phyloP scores from a whole-genome alignment of 2,329 filamentous ascomycete species.

The Calonectria crousiana region DNA sequence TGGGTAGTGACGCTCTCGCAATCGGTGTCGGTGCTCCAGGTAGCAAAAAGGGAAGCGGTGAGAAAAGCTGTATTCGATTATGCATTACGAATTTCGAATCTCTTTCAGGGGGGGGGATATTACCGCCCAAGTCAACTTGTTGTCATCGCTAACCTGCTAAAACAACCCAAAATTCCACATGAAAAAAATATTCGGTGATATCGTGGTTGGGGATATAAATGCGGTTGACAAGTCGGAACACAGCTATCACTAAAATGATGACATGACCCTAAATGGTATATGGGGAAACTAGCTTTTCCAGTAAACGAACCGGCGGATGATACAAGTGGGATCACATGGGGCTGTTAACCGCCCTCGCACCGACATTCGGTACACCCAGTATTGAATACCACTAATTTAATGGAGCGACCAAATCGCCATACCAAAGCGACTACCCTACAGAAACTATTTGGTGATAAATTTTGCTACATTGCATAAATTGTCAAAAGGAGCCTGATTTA shows the following conservation, averaged over 20 bases:
- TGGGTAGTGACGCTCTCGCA: constrained; percentile 21
- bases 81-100: constrained; percentile 27
- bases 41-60: neutral
- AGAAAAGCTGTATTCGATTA: neutral
- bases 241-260: neutral
- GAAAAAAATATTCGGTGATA: neutral
- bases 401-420: neutral
- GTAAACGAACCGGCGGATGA: neutral
- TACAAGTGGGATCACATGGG: neutral
- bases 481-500: neutral
- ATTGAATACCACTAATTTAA: neutral
- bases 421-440: neutral
- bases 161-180: neutral
- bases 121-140: constrained; percentile 10
- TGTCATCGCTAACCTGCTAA: constrained; percentile 16
- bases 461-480: neutral
- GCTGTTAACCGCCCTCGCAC: neutral
- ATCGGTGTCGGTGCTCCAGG: constrained; percentile 1
- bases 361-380: neutral
- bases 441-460: neutral
- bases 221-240: constrained; percentile 11
- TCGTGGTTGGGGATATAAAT: constrained; percentile 29
- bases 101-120: neutral
- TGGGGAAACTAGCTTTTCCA: neutral
- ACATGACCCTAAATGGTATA: neutral